Evolutionary conservation across 345 rosid genomes (phyloP).

Genomic region (Dimocarpus longan): DNA sequence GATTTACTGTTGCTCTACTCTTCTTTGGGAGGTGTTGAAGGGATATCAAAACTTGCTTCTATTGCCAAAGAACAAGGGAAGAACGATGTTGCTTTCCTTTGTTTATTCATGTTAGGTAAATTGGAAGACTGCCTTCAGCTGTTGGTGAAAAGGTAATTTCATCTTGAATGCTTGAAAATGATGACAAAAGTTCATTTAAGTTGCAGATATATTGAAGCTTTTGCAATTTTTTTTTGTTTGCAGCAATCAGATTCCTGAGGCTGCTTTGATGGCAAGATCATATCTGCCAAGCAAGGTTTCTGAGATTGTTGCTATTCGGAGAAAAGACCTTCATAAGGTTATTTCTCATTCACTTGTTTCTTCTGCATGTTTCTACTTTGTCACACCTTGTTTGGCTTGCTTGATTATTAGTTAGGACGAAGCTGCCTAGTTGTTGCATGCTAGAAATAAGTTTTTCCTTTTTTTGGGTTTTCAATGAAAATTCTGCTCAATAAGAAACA

Average conservation of each 20-base stretch:
- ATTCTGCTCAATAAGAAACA: too few relatives aligned
- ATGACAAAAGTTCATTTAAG: slow-evolving; percentile 2
- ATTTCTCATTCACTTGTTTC: slow-evolving; percentile 5
- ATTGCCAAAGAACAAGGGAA: slow-evolving; percentile 96
- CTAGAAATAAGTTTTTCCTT: background rate
- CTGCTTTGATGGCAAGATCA: slow-evolving; percentile 98
- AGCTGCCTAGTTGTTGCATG: background rate
- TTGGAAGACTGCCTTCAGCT: slow-evolving; percentile 92
- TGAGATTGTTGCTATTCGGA: slow-evolving; percentile 93
- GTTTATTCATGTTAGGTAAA: slow-evolving; percentile 92
- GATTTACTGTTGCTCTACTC: slow-evolving; percentile 94
- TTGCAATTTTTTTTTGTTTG: slow-evolving; percentile 20
- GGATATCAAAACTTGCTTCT: slow-evolving; percentile 74
- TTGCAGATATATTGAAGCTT: slow-evolving; percentile 25
- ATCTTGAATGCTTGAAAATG: slow-evolving; percentile 13
- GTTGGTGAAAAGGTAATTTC: slow-evolving; percentile 81
- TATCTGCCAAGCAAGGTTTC: slow-evolving; percentile 99
- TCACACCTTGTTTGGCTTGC: background rate
- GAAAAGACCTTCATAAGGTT: slow-evolving; percentile 94
- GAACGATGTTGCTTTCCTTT: slow-evolving; percentile 93
- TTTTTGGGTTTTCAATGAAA: too few relatives aligned
- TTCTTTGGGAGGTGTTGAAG: slow-evolving; percentile 95
- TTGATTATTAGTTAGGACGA: background rate
- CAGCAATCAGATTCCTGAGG: slow-evolving; percentile 99
- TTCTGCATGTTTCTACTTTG: slow-evolving; percentile 7